Base-by-base conservation (phyloP, 2,329 filamentous ascomycete species). In the Dissoconium aciculare region DNA sequence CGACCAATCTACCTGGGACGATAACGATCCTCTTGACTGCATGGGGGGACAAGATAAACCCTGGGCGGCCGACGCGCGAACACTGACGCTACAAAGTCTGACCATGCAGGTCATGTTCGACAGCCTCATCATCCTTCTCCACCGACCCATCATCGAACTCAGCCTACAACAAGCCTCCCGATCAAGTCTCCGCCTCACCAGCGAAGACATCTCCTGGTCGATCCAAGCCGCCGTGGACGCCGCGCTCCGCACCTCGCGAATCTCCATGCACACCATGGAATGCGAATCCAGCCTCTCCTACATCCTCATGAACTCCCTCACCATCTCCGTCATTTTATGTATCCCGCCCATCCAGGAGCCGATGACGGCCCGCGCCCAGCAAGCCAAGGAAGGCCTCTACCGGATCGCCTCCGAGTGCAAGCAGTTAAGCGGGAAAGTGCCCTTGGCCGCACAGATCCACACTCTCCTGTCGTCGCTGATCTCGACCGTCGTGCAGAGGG, bases 11-110 rank as follows among this genome's bases (percentile, higher is more conserved):
- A 23, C 19, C 8, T 23, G 19, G 19, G 19, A 23, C 8, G n/a
- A n/a, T n/a, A 8, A n/a, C 19, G 19, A 23, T n/a, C 19, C 19
- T 8, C 19, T 23, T n/a, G 19, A n/a, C 19, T 8, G 8, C 19
- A n/a, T 8, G 8, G 19, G n/a, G 8, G 8, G 19, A n/a, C 19
- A 8, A 8, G 19, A 23, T n/a, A n/a, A 8, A n/a, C 19, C 19
- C 8, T 23, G 19, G 19, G 19, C 19, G 8, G n/a, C 8, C 19
- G 19, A 23, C 8, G 19, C 19, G 8, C 19, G 19, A 8, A 23
- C 19, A 8, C 19, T 23, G 19, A 23, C 19, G 19, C 19, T 23
- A n/a, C 19, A 23, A n/a, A 23, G 19, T 23, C 19, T 23, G n/a
- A 8, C 19, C 8, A 8, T 23, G 19, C 19, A 23, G 19, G 19